Evolutionary conservation across 2,329 filamentous ascomycete genomes (phyloP).

Genomic region (Ceratocystis colombiana): DNA sequence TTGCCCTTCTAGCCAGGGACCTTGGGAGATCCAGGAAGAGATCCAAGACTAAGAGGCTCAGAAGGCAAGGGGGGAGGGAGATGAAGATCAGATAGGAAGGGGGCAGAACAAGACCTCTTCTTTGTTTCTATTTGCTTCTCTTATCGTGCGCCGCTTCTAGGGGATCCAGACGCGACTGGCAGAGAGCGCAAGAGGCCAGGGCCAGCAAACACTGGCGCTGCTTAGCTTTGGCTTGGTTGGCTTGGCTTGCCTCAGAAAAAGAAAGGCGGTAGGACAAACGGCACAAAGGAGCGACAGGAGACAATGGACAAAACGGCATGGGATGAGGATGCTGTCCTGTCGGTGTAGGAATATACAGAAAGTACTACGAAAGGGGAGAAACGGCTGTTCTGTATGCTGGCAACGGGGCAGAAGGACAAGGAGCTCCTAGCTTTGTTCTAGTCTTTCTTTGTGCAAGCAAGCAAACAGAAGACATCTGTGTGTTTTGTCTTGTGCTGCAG

Average conservation of each 20-base stretch:
- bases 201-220: not conserved
- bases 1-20: not conserved
- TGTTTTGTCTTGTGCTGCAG: no score
- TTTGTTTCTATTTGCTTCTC: no score
- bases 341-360: not conserved
- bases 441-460: no score
- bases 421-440: not conserved
- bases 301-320: no score
- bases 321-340: not conserved
- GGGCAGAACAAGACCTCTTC: not conserved
- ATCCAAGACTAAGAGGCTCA: not conserved
- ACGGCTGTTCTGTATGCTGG: not conserved
- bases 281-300: not conserved
- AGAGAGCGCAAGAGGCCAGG: not conserved
- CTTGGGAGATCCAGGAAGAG: not conserved
- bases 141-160: no score
- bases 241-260: not conserved
- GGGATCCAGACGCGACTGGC: not conserved
- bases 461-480: no score
- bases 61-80: slow-evolving; percentile 1
- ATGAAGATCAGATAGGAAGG: not conserved
- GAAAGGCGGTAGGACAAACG: slow-evolving; percentile 8
- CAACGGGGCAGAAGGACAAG: not conserved
- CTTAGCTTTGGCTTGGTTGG: not conserved
- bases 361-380: not conserved